phyloP scores from a whole-genome alignment of 352 stramenopile genomes.

The Pythium sukuiense region DNA sequence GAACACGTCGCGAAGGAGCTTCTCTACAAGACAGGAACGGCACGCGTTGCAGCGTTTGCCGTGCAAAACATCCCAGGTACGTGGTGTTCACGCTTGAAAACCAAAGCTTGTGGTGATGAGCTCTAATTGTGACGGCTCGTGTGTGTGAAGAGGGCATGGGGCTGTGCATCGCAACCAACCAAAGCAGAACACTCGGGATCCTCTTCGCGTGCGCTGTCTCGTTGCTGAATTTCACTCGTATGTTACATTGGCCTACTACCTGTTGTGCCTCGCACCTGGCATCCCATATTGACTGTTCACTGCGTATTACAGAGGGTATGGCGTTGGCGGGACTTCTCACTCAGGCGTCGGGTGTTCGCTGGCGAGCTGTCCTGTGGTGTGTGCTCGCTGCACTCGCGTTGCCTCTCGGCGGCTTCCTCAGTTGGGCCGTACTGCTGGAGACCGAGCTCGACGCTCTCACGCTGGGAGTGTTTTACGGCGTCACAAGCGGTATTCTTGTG shows the following conservation, averaged over 20 bases:
- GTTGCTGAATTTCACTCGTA: conserved; percentile 31
- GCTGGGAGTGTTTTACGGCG: conserved; percentile 19
- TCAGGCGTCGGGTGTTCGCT: conserved; percentile 23
- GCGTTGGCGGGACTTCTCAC: conserved; percentile 20
- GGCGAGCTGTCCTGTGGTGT: conserved; percentile 32
- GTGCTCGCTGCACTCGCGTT: conserved; percentile 25
- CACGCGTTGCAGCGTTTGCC: conserved; percentile 20
- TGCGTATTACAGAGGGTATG: conserved; percentile 22
- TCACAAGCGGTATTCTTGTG: conserved; percentile 24
- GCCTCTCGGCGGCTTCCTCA: conserved; percentile 25
- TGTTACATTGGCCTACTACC: neutral
- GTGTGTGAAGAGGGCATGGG: conserved; percentile 23
- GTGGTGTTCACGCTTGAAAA: neutral
- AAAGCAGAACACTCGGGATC: conserved; percentile 19
- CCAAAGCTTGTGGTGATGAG: no score
- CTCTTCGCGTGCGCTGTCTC: conserved; percentile 25
- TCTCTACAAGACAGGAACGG: conserved; percentile 25
- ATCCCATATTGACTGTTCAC: neutral
- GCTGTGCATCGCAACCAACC: conserved; percentile 23
- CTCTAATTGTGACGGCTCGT: neutral
- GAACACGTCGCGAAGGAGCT: conserved; percentile 18
- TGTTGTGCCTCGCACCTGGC: no score
- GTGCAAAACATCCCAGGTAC: conserved; percentile 26
- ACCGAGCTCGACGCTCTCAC: neutral
- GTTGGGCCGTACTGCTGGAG: conserved; percentile 22